These are phyloP conservation scores for Ogataea hybrid DNA, from an alignment of 1,139 yeast species.

Conservation along the genomic window DNA sequence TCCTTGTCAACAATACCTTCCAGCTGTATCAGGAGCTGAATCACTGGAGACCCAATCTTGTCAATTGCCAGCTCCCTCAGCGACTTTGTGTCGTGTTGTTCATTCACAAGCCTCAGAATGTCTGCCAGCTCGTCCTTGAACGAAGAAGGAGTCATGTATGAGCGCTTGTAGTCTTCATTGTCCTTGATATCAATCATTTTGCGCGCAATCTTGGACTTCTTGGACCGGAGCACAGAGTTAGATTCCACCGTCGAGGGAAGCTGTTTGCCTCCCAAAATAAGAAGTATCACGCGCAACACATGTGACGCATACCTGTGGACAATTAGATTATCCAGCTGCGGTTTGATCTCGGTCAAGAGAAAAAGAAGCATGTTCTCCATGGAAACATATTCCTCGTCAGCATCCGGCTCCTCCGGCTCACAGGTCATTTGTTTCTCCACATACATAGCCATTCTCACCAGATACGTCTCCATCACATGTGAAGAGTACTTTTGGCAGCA, in stretches of 20 bases:
- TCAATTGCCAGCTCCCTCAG: slow-evolving; percentile 76
- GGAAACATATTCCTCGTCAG: slow-evolving; percentile 42
- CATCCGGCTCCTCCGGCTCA: slow-evolving; percentile 33
- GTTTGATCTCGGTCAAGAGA: slow-evolving; percentile 66
- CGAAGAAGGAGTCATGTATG: slow-evolving; percentile 70
- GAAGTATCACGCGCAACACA: slow-evolving; percentile 67
- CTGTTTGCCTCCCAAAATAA: slow-evolving; percentile 74
- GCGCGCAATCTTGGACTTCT: slow-evolving; percentile 85
- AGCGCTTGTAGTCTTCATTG: slow-evolving; percentile 60
- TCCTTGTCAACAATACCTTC: slow-evolving; percentile 78
- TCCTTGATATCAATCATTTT: slow-evolving; percentile 90
- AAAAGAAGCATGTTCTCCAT: slow-evolving; percentile 64
- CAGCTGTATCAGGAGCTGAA: slow-evolving; percentile 76
- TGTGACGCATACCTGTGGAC: slow-evolving; percentile 86
- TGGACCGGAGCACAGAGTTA: slow-evolving; percentile 77
- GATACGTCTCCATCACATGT: slow-evolving; percentile 85
- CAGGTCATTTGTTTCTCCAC: slow-evolving; percentile 66
- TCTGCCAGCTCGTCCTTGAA: slow-evolving; percentile 63
- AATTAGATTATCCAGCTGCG: slow-evolving; percentile 58
- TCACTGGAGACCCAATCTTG: slow-evolving; percentile 81
- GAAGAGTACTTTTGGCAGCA: slow-evolving; percentile 90
- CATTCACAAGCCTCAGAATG: slow-evolving; percentile 39
- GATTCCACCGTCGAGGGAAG: slow-evolving; percentile 74
- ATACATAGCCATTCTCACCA: slow-evolving; percentile 72
- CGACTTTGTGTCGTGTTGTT: slow-evolving; percentile 42